These are phyloP conservation scores for Cryptosporidium andersoni DNA, from an alignment of 169 alveolate genomes.

Conservation along the genomic window DNA sequence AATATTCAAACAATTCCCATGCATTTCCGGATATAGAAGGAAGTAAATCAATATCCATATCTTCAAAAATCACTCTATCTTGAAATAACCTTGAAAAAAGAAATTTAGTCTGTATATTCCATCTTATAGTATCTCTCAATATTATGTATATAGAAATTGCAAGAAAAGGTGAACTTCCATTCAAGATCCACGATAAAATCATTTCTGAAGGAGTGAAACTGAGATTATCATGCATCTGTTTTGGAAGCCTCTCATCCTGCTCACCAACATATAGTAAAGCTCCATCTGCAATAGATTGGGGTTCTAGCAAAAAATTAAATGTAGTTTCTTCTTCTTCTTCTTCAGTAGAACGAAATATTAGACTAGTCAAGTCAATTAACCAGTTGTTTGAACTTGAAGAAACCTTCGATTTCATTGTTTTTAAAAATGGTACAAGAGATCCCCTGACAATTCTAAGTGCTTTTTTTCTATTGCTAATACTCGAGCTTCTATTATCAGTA, in stretches of 20 bases:
- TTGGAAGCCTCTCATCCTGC: slow-evolving; percentile 20
- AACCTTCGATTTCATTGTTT: not conserved
- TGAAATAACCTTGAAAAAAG: not conserved
- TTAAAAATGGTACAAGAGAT: not conserved
- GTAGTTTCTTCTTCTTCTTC: slow-evolving; percentile 59
- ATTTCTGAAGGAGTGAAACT: slow-evolving; percentile 26
- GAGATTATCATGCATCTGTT: not conserved
- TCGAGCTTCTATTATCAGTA: not conserved
- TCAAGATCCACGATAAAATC: slow-evolving; percentile 46
- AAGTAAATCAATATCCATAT: not conserved
- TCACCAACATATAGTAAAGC: slow-evolving; percentile 21
- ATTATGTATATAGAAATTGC: slow-evolving; percentile 44
- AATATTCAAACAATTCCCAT: slow-evolving; percentile 45
- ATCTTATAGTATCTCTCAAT: slow-evolving; percentile 1
- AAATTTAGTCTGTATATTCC: slow-evolving; percentile 3
- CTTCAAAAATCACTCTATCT: not conserved
- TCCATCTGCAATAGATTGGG: slow-evolving; percentile 40
- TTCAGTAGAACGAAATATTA: slow-evolving; percentile 65
- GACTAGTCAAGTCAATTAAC: slow-evolving; percentile 55
- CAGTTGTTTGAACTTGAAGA: slow-evolving; percentile 32
- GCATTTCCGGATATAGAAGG: slow-evolving; percentile 38
- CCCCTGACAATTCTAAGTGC: slow-evolving; percentile 1
- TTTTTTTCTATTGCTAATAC: not conserved
- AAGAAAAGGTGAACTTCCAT: slow-evolving; percentile 60
- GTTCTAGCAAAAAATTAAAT: slow-evolving; percentile 18